These are phyloP conservation scores for Polysphondylium violaceum DNA, from an alignment of 78 protist genomes.

Conservation along the genomic window DNA sequence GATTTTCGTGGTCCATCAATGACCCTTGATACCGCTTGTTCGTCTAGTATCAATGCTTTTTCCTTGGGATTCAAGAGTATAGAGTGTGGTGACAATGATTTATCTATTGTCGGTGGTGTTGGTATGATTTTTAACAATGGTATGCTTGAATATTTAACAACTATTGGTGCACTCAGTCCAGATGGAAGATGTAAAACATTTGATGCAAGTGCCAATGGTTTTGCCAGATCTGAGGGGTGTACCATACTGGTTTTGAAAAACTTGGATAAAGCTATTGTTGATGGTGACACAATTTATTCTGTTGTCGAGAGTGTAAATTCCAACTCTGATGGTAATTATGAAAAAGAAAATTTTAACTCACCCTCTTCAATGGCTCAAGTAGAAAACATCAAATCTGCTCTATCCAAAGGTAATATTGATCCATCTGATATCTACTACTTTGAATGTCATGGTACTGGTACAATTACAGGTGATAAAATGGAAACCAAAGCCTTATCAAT, in stretches of 20 bases:
- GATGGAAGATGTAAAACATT: conserved; percentile 22
- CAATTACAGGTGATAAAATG: conserved; percentile 40
- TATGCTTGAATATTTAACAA: neutral
- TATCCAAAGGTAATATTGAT: neutral
- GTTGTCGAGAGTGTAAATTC: conserved; percentile 12
- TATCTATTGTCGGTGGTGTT: conserved; percentile 38
- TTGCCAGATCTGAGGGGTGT: conserved; percentile 27
- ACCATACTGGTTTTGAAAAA: conserved; percentile 15
- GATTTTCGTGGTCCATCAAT: conserved; percentile 64
- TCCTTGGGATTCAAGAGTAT: conserved; percentile 8
- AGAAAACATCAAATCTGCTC: conserved; percentile 24
- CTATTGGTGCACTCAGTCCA: conserved; percentile 1
- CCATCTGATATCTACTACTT: conserved; percentile 25
- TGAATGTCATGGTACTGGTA: conserved; percentile 62
- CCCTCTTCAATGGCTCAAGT: conserved; percentile 32
- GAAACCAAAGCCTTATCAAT: conserved; percentile 12
- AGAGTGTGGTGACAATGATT: conserved; percentile 10
- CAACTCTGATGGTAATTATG: conserved; percentile 14
- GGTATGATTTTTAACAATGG: neutral
- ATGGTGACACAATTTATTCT: conserved; percentile 38
- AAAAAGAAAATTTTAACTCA: neutral
- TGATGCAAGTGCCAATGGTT: conserved; percentile 51
- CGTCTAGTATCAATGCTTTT: conserved; percentile 24
- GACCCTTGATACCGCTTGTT: conserved; percentile 54
- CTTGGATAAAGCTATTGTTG: neutral